Evolutionary conservation across 495 filamentous ascomycete genomes (phyloP).

Genomic region (Talaromyces proteolyticus): DNA sequence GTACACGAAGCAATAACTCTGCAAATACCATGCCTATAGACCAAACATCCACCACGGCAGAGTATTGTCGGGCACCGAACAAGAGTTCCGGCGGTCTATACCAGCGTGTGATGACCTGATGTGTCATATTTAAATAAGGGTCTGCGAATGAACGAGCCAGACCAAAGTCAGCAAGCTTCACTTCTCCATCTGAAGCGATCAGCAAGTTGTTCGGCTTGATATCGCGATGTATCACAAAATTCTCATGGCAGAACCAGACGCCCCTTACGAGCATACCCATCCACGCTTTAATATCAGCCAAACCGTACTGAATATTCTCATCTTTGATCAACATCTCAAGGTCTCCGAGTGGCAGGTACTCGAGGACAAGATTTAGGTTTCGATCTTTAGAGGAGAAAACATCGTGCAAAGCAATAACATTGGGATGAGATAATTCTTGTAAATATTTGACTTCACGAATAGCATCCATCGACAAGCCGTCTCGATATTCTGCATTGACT

Average conservation of each 20-base stretch:
- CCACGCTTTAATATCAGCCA: slow-evolving; percentile 94
- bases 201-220: slow-evolving; percentile 99
- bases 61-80: slow-evolving; percentile 84
- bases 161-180: slow-evolving; percentile 98
- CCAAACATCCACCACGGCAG: slow-evolving; percentile 90
- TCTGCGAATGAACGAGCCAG: slow-evolving; percentile 85
- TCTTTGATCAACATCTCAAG: slow-evolving; percentile 91
- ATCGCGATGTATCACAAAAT: slow-evolving; percentile 90
- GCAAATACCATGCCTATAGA: slow-evolving; percentile 91
- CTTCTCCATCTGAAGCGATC: slow-evolving; percentile 84
- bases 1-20: slow-evolving; percentile 75
- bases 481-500: slow-evolving; percentile 72
- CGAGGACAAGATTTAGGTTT: slow-evolving; percentile 90
- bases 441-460: slow-evolving; percentile 93
- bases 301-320: slow-evolving; percentile 64
- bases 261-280: slow-evolving; percentile 94
- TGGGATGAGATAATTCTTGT: slow-evolving; percentile 92
- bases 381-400: slow-evolving; percentile 92
- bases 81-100: slow-evolving; percentile 93
- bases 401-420: slow-evolving; percentile 84
- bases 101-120: slow-evolving; percentile 94
- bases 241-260: slow-evolving; percentile 95
- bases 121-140: slow-evolving; percentile 82
- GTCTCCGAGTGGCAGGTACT: slow-evolving; percentile 86
- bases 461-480: slow-evolving; percentile 89